Conservation (phyloP, 768 basidiomycete genomes). For the Kwoniella sp. region DNA sequence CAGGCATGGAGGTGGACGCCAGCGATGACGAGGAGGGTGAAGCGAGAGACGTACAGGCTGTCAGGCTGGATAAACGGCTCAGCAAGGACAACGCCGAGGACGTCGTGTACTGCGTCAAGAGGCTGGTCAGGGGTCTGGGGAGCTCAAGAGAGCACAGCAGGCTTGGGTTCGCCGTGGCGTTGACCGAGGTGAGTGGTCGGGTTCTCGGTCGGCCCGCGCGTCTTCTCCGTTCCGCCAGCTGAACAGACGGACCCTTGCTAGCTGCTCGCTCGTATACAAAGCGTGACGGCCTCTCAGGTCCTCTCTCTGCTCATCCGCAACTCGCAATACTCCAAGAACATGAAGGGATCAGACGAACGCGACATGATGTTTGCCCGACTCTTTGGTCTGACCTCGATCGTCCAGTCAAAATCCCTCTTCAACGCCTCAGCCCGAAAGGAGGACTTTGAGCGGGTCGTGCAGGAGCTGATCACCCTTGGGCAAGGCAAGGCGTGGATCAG, state of each 20-base stretch:
- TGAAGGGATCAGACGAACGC: constrained; percentile 86
- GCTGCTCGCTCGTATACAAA: constrained; percentile 73
- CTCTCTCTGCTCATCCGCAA: constrained; percentile 67
- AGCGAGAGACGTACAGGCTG: constrained; percentile 21
- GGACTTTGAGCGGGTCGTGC: constrained; percentile 60
- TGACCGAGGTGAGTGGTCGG: constrained; percentile 73
- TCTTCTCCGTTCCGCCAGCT: too few species aligned
- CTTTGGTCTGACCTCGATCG: constrained; percentile 79
- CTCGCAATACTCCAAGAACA: constrained; percentile 67
- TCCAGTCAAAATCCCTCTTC: constrained; percentile 77
- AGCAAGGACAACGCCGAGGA: constrained; percentile 77
- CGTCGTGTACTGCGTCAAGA: constrained; percentile 83
- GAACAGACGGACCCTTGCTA: constrained; percentile 50
- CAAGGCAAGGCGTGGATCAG: constrained; percentile 83
- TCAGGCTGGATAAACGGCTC: constrained; percentile 41
- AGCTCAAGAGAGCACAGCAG: constrained; percentile 90
- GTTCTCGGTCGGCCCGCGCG: too few species aligned
- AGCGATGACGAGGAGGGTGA: constrained; percentile 43
- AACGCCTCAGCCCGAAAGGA: constrained; percentile 59
- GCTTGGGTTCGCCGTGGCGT: constrained; percentile 88
- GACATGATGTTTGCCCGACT: constrained; percentile 87
- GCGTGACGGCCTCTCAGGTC: constrained; percentile 72
- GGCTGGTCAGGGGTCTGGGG: constrained; percentile 80
- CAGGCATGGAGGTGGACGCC: constrained; percentile 41
- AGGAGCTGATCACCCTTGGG: constrained; percentile 64